Evolutionary conservation across 495 filamentous ascomycete genomes (phyloP), one percentile per base, ranked within the genome.

Genomic region (Aspergillus wentii): DNA sequence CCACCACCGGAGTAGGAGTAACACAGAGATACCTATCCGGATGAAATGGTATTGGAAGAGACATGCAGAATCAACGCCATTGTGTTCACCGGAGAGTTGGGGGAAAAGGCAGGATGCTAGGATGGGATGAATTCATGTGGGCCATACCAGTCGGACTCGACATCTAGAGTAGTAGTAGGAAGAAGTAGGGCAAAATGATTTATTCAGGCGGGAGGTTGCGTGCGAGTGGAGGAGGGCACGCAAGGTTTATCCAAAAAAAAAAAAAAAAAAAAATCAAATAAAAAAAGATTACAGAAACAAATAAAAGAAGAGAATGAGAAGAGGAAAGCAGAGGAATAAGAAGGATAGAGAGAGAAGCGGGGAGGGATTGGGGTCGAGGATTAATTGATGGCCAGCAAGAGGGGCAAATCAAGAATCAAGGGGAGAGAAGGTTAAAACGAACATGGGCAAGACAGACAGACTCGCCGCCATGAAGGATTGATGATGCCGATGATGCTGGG

Each of bases 61-160:
- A 27, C 34, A 8, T 11, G 35, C n/a, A n/a, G n/a, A n/a, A n/a
- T n/a, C n/a, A n/a, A 30, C 5, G 10, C 16, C 13, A 38, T 40
- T 17, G 15, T 20, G 17, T 15, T 25, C 27, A 19, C 19, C 19
- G 48, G 46, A 43, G 43, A 44, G 43, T 34, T n/a, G n/a, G n/a
- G n/a, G 33, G 45, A 47, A 48, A 39, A 49, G 26, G 27, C 49
- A 41, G 44, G 42, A 35, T 32, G 36, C 21, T 17, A 17, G 22
- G 16, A 28, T 11, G 34, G 14, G 34, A 27, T 26, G 15, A 10
- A 15, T 16, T 37, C 4, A 37, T 28, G 25, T 28, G 25, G 25
- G 13, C 23, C 49, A 26, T 49, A 53, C 49, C 49, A 44, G 44
- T 37, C 23, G 21, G 22, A 41, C 30, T 48, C 41, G 44, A 52